Evolutionary conservation across 202 grass and related monocot genomes (phyloP).

Genomic region (Zoysia matrella): DNA sequence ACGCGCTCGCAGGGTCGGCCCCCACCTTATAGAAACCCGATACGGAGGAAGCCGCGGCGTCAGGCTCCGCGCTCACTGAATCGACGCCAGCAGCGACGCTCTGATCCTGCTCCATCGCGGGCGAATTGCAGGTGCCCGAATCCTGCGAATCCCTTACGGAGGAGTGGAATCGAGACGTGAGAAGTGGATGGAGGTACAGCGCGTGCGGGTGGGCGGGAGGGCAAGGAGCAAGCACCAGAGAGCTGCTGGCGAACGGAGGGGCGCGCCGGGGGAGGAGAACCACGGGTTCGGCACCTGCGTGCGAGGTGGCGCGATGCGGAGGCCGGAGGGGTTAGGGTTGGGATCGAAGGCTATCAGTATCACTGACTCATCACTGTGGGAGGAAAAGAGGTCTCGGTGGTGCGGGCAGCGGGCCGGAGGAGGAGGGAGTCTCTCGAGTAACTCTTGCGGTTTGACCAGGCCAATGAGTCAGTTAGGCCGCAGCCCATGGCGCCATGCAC

Average conservation of each 20-base stretch:
- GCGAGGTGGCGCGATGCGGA: conserved; percentile 26
- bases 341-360: conserved; percentile 1
- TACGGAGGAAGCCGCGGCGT: conserved; percentile 1
- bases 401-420: conserved; percentile 2
- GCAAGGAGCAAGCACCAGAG: background rate
- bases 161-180: background rate
- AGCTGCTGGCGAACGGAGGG: background rate
- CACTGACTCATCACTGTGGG: background rate
- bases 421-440: background rate
- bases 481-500: background rate
- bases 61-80: conserved; percentile 30
- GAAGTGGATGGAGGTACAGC: background rate
- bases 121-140: background rate
- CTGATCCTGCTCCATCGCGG: conserved; percentile 60
- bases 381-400: background rate
- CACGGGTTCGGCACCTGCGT: conserved; percentile 5
- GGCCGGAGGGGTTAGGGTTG: conserved; percentile 45
- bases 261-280: background rate
- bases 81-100: conserved; percentile 5
- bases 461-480: background rate
- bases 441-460: no score
- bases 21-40: conserved; percentile 14
- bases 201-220: background rate
- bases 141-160: conserved; percentile 3
- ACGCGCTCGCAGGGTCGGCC: conserved; percentile 32